A percentile compares a stretch with the other conserved stretches of the same genome.
Evolutionary conservation across 257 asterid genomes (phyloP).

Genomic region (Ophiorrhiza pumila): DNA sequence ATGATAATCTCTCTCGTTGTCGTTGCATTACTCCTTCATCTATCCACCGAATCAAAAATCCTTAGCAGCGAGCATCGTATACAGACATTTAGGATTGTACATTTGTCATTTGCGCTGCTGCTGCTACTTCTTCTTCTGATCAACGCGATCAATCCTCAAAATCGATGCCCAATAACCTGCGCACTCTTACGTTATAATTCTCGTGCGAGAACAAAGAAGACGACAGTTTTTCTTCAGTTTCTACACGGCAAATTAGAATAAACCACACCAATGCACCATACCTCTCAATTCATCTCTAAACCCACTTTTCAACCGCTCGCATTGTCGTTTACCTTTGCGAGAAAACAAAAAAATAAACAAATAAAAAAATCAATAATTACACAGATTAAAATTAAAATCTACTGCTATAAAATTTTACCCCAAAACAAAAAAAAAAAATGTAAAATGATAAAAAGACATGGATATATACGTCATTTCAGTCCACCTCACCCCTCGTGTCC

Average conservation of each 20-base stretch:
- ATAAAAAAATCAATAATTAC: not conserved
- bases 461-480: constrained; percentile 18
- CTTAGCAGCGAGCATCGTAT: not conserved
- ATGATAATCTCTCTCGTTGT: too few species aligned
- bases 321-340: constrained; percentile 20
- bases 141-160: not conserved
- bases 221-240: not conserved
- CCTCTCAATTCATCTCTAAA: constrained; percentile 3
- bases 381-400: not conserved
- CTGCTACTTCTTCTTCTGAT: not conserved
- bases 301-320: constrained; percentile 7
- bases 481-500: constrained; percentile 14
- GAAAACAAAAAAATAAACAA: too few species aligned
- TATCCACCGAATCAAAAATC: not conserved
- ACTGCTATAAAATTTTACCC: not conserved
- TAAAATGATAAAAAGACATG: constrained; percentile 11
- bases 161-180: not conserved
- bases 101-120: not conserved
- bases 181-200: not conserved
- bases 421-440: not conserved
- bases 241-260: not conserved
- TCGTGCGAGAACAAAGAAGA: not conserved
- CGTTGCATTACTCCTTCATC: too few species aligned
- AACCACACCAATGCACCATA: too few species aligned
- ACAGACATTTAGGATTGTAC: not conserved